Base-by-base conservation (phyloP, 257 asterid genomes). In the Mentha longifolia region DNA sequence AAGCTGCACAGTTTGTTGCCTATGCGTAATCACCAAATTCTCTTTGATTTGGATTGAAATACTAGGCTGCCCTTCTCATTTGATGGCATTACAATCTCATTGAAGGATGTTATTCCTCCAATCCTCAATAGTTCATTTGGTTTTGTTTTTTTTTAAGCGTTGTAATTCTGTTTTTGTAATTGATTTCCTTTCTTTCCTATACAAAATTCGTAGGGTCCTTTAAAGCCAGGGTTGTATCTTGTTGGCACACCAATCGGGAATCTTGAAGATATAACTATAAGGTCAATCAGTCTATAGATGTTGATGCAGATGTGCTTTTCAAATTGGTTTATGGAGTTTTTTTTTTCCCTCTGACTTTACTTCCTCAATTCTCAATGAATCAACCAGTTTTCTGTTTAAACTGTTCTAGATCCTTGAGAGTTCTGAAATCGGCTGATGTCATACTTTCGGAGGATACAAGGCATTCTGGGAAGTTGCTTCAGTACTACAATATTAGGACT, bases 161-260 rank as follows among this genome's bases (percentile, higher is more conserved):
- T 35, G 19, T 39, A 8, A 8, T 16, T 73, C 61, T 45, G 50
- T 74, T 57, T 49, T 49, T 47, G 46, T 35, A 43, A 10, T 72
- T 46, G 45, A 39, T 61, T 14, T 28, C 1, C 6, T 33, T 39
- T 51, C 52, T 4, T 45, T 19, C 4, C 46, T 25, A 12, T 68
- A 31, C 55, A 16, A 41, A 46, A 64, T 59, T 72, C 79, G 73
- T 41, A 94, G 99, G 89, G 91, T 51, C 88, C 96, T 76, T 71
- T 91, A 79, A 78, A 88, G 82, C 90, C 97, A 65, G 99, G 97
- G 47, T 70, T 91, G 30, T 94, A 94, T 87, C 82, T 94, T 30
- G 97, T 94, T 10, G 97, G 95, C 74, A 94, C 97, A 9, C 97
- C 99, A 54, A 89, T 94, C 64, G 97, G 99, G 67, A 94, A 89